Evolutionary conservation across 2,329 filamentous ascomycete species (phyloP), one percentile per base, ranked within the genome.

Genomic region (Chaetothyriales sp.): DNA sequence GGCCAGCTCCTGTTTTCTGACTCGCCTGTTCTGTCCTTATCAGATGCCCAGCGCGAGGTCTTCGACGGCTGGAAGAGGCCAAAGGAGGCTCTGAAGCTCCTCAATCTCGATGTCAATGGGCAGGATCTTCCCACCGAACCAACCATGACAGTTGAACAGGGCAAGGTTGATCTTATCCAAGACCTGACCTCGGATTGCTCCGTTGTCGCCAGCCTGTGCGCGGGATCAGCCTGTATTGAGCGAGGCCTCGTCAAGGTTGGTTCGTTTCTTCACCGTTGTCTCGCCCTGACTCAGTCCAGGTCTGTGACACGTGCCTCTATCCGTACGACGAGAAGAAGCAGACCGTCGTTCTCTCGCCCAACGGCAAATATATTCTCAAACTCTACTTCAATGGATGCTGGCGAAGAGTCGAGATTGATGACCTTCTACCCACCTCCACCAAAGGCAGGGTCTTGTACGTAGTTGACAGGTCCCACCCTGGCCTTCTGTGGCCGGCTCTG

Each of bases 151-250:
- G 71, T 75, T 15, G 67, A 68, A 5, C 68, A 73, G 7, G 48
- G 48, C 9, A 74, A 77, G 12, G 80, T 85, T 54, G 90, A 98
- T 66, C 76, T 98, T 6, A 88, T 95, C 2, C 92, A 98, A 66
- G 92, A 98, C 66, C 81, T 94, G 53, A 89, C 90, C 4, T 93
- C 90, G 0, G 92, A 98, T 65, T 98, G 92, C 64, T 96, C 92
- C 1, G 90, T 98, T 2, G 90, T 98, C 25, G 92, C 92, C 15
- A 95, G 92, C 64, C 74, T 98, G 5, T 95, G 89, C 63, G 88
- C 89, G 22, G 82, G 79, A 20, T 81, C 83, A 53, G 81, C 81
- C 43, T 77, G 86, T 56, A 74, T 81, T 7, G 76, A 81, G 54
- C 80, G 80, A 18, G 83, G 83, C 1, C 76, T 83, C 65, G 73